These are phyloP conservation scores for Tolypocladium endophyticum DNA, from an alignment of 2,329 filamentous ascomycete genomes.

Conservation along the genomic window DNA sequence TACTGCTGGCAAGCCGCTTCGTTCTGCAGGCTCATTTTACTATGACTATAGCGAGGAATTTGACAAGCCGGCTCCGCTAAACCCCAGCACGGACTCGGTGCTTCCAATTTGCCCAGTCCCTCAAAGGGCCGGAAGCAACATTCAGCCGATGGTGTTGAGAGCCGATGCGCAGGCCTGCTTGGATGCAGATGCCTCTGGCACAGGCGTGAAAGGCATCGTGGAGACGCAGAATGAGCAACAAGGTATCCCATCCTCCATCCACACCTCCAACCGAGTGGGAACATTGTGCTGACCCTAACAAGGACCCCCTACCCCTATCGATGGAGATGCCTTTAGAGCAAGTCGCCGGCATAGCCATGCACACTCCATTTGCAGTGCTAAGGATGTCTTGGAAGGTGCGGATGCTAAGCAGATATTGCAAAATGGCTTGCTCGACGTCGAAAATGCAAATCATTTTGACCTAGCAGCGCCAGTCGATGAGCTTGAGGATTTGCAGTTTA, in stretches of 20 bases:
- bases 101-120: conserved; percentile 21
- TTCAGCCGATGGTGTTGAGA: conserved; percentile 15
- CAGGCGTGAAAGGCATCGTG: neutral
- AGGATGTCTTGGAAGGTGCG: neutral
- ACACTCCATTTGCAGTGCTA: neutral
- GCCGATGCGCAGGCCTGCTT: conserved; percentile 8
- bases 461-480: neutral
- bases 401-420: neutral
- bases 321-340: neutral
- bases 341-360: neutral
- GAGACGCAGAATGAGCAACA: neutral
- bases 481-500: neutral
- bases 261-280: neutral
- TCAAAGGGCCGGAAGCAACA: conserved; percentile 11
- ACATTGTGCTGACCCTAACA: neutral
- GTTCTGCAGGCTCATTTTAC: conserved; percentile 28
- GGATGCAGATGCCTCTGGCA: neutral
- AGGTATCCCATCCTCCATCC: neutral
- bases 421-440: neutral
- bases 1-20: conserved; percentile 15
- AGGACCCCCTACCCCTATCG: neutral
- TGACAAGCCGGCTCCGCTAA: conserved; percentile 18
- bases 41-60: conserved; percentile 45
- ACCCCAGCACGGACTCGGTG: conserved; percentile 5
- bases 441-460: neutral